Percentiles rank a stretch among this genome's conserved stretches.
Conservation (phyloP, 192 early-diverging fungal species). For the Chytriomyces confervae region DNA sequence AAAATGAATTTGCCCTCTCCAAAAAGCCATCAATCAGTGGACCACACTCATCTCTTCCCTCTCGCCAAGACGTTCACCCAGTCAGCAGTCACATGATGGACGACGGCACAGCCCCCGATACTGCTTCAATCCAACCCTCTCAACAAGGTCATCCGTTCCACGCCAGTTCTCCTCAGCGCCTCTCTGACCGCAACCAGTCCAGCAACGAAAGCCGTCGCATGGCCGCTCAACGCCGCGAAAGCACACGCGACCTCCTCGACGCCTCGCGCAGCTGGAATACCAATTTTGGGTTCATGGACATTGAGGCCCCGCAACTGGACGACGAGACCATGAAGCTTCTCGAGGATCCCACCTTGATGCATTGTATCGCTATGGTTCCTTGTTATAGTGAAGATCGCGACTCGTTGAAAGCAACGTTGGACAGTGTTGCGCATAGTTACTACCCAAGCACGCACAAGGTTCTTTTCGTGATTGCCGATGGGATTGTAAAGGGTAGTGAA, state of each 20-base stretch:
- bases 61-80: background rate
- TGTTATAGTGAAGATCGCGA: conserved; percentile 90
- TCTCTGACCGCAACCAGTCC: background rate
- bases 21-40: background rate
- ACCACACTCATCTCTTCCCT: background rate
- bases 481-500: conserved; percentile 70
- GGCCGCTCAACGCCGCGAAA: conserved; percentile 27
- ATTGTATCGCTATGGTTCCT: conserved; percentile 77
- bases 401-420: conserved; percentile 77
- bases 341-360: conserved; percentile 53
- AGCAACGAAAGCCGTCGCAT: conserved; percentile 15
- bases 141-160: too few relatives aligned
- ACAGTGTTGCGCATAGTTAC: conserved; percentile 83
- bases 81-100: background rate
- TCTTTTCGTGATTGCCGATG: conserved; percentile 89
- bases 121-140: background rate
- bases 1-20: conserved; percentile 6
- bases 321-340: conserved; percentile 42
- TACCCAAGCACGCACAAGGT: conserved; percentile 89
- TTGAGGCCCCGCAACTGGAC: conserved; percentile 42
- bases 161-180: background rate
- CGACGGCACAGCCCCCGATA: background rate
- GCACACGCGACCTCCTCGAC: conserved; percentile 9
- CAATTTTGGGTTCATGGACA: conserved; percentile 46
- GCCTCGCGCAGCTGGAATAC: conserved; percentile 48